These are phyloP conservation scores for Aspergillus sp. DNA, from an alignment of 2,329 filamentous ascomycete species.

Conservation along the genomic window DNA sequence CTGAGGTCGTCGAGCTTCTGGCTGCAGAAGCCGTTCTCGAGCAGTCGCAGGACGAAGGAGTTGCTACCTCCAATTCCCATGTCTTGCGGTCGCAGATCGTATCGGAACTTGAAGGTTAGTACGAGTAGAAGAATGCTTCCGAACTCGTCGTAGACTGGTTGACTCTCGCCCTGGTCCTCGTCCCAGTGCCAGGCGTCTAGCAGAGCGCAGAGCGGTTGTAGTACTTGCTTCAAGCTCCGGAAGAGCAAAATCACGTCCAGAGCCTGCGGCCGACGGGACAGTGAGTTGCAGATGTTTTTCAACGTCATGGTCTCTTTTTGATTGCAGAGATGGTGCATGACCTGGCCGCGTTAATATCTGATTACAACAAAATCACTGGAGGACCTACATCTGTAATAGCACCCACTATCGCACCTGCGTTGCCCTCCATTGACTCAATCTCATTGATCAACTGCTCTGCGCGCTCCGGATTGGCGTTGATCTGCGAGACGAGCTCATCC, in stretches of 20 bases:
- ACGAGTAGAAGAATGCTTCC: conserved; percentile 62
- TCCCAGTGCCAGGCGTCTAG: conserved; percentile 67
- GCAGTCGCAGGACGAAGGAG: conserved; percentile 59
- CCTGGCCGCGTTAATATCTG: conserved; percentile 28
- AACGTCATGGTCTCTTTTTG: conserved; percentile 65
- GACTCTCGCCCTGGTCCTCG: conserved; percentile 65
- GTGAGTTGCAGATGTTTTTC: conserved; percentile 60
- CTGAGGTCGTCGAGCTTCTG: conserved; percentile 54
- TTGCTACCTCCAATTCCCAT: conserved; percentile 53
- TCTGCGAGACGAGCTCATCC: conserved; percentile 76
- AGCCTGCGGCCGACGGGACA: conserved; percentile 57
- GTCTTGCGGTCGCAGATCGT: conserved; percentile 55
- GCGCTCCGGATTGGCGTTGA: conserved; percentile 72
- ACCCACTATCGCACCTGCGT: conserved; percentile 80
- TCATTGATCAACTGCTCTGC: conserved; percentile 77
- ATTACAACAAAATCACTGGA: neutral
- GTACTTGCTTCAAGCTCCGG: conserved; percentile 56
- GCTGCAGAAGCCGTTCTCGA: conserved; percentile 50
- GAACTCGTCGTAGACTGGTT: conserved; percentile 68
- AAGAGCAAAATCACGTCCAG: conserved; percentile 64
- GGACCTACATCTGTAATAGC: conserved; percentile 69
- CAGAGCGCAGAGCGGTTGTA: conserved; percentile 60
- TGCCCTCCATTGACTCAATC: conserved; percentile 87
- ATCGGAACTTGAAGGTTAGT: conserved; percentile 60
- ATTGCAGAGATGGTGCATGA: conserved; percentile 59